phyloP scores from a whole-genome alignment of 257 asterid species.

The Orobanche coerulescens region DNA sequence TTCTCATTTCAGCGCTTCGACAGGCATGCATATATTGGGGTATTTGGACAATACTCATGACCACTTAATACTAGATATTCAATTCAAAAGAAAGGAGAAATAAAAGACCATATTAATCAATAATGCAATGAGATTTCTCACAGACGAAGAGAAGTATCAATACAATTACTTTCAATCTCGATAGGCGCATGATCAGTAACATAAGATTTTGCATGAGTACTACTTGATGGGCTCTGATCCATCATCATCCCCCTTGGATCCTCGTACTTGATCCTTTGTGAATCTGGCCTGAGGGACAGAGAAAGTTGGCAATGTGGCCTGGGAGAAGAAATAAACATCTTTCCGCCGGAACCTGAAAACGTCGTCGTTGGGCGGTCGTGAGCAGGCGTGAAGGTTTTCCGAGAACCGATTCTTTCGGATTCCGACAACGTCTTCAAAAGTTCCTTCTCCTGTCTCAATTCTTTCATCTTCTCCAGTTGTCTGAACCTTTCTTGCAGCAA shows the following conservation, averaged over 20 bases:
- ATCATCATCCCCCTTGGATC: too few species aligned
- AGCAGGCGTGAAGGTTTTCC: neutral
- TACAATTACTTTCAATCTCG: conserved; percentile 11
- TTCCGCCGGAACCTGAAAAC: neutral
- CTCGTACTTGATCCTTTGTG: conserved; percentile 9
- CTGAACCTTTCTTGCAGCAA: conserved; percentile 44
- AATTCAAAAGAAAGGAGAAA: too few species aligned
- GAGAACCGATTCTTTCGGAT: conserved; percentile 17
- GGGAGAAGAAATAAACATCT: conserved; percentile 9
- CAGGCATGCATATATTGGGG: too few species aligned
- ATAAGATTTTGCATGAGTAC: conserved; percentile 3
- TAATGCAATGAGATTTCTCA: too few species aligned
- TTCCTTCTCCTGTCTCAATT: conserved; percentile 38
- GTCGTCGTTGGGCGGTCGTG: conserved; percentile 4
- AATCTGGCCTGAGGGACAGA: conserved; percentile 36
- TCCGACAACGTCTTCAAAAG: conserved; percentile 20
- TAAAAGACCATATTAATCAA: too few species aligned
- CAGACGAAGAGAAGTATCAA: conserved; percentile 48
- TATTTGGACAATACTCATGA: too few species aligned
- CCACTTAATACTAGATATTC: neutral
- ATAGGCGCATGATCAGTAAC: conserved; percentile 13
- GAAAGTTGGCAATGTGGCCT: conserved; percentile 26
- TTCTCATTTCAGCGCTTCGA: too few species aligned
- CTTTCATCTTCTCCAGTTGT: conserved; percentile 34
- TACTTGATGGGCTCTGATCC: neutral